phyloP scores from a whole-genome alignment of 352 stramenopile genomes.

The Phytophthora capsici region DNA sequence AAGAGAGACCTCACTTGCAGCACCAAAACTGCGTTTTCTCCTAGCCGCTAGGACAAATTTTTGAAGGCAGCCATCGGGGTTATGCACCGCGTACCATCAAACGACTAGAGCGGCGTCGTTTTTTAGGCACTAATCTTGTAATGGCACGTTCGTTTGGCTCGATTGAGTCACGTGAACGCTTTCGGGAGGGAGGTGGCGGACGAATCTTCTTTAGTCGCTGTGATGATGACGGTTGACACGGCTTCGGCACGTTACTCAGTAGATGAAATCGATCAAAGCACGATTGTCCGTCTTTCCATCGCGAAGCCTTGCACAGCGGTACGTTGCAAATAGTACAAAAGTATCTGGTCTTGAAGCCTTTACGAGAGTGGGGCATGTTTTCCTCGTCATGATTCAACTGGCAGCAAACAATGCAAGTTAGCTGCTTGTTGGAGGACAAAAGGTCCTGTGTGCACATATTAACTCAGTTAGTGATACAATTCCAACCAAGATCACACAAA shows the following conservation, averaged over 20 bases:
- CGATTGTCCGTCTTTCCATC: neutral
- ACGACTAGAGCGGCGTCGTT: neutral
- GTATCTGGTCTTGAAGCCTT: conserved; percentile 2
- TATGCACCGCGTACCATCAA: neutral
- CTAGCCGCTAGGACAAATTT: conserved; percentile 1
- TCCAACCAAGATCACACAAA: neutral
- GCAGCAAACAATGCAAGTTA: neutral
- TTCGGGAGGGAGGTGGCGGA: neutral
- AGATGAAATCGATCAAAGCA: conserved; percentile 2
- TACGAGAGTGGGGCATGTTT: conserved; percentile 1
- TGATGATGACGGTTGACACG: neutral
- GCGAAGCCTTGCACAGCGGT: neutral
- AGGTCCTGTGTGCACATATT: neutral
- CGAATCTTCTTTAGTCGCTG: neutral
- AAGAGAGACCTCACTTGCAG: too few relatives aligned
- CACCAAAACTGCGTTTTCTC: too few relatives aligned
- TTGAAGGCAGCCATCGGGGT: neutral
- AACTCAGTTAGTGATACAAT: too few relatives aligned
- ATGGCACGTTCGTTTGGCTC: neutral
- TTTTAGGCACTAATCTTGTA: neutral
- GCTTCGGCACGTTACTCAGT: neutral
- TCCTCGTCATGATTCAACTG: neutral
- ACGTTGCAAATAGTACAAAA: neutral
- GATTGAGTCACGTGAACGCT: neutral
- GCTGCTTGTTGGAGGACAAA: neutral